These are phyloP conservation scores for Salix exigua DNA, from an alignment of 345 rosid species.

Conservation along the genomic window DNA sequence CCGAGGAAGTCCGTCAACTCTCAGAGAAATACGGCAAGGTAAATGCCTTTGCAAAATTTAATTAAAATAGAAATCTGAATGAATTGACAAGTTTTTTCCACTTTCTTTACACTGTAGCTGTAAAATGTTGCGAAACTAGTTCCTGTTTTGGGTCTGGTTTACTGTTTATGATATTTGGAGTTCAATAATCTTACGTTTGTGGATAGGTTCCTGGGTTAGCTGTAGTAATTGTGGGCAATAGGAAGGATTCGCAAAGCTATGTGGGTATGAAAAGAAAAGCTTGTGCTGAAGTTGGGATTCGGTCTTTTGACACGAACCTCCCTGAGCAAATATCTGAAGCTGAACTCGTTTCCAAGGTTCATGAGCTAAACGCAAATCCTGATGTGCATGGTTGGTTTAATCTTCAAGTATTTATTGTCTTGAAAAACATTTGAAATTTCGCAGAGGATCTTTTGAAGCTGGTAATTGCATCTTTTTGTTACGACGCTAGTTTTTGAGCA, in stretches of 20 bases:
- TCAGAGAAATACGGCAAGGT: constrained; percentile 72
- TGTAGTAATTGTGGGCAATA: constrained; percentile 72
- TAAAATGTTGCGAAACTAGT: background rate
- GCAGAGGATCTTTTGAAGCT: background rate
- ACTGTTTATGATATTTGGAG: background rate
- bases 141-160: background rate
- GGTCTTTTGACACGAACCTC: constrained; percentile 65
- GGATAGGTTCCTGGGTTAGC: constrained; percentile 87
- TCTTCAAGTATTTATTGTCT: background rate
- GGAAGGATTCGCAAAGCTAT: constrained; percentile 87
- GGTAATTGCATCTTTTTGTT: background rate
- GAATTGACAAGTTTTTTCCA: background rate
- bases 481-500: background rate
- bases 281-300: constrained; percentile 88
- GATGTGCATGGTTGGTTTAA: constrained; percentile 69
- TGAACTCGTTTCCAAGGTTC: constrained; percentile 77
- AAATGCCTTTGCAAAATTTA: background rate
- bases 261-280: constrained; percentile 89
- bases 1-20: constrained; percentile 59
- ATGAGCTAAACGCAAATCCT: constrained; percentile 67
- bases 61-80: background rate
- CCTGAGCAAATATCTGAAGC: constrained; percentile 71
- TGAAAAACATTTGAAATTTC: background rate
- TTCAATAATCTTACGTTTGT: background rate
- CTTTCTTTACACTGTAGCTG: background rate